These are phyloP conservation scores for Sistotremastrum suecicum DNA, from an alignment of 768 basidiomycete genomes.

Conservation along the genomic window DNA sequence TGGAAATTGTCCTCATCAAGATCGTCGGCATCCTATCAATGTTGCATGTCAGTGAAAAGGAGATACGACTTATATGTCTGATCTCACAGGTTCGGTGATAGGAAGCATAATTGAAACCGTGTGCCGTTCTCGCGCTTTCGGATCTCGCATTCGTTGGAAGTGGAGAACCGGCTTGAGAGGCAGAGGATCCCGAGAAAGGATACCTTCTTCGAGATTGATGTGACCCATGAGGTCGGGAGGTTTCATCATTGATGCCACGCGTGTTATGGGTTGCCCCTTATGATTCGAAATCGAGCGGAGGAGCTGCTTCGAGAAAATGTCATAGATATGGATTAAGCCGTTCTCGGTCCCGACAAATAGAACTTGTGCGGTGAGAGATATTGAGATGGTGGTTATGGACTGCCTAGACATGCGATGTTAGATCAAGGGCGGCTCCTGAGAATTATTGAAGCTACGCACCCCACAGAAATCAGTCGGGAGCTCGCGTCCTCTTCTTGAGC, in stretches of 20 bases:
- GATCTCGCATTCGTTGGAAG: slow-evolving; percentile 63
- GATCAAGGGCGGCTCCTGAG: not conserved
- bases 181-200: slow-evolving; percentile 34
- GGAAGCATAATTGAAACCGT: slow-evolving; percentile 55
- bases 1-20: too few species aligned
- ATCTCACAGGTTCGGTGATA: slow-evolving; percentile 1
- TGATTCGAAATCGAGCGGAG: slow-evolving; percentile 67
- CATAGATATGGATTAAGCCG: slow-evolving; percentile 68
- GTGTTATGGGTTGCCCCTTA: slow-evolving; percentile 54
- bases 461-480: slow-evolving; percentile 50
- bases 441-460: slow-evolving; percentile 27
- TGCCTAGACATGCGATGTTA: slow-evolving; percentile 31
- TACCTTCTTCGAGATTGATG: slow-evolving; percentile 36
- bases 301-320: slow-evolving; percentile 82
- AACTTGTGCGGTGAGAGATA: slow-evolving; percentile 65
- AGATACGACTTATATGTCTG: too few species aligned
- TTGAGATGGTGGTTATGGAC: slow-evolving; percentile 52
- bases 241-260: slow-evolving; percentile 65
- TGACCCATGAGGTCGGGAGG: slow-evolving; percentile 83
- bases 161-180: slow-evolving; percentile 52
- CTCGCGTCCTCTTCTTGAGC: slow-evolving; percentile 34
- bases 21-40: too few species aligned
- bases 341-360: slow-evolving; percentile 70
- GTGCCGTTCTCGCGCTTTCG: slow-evolving; percentile 51
- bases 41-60: too few species aligned